Conservation (phyloP, 2,329 filamentous ascomycete species). For the Paecilomyces sp. region DNA sequence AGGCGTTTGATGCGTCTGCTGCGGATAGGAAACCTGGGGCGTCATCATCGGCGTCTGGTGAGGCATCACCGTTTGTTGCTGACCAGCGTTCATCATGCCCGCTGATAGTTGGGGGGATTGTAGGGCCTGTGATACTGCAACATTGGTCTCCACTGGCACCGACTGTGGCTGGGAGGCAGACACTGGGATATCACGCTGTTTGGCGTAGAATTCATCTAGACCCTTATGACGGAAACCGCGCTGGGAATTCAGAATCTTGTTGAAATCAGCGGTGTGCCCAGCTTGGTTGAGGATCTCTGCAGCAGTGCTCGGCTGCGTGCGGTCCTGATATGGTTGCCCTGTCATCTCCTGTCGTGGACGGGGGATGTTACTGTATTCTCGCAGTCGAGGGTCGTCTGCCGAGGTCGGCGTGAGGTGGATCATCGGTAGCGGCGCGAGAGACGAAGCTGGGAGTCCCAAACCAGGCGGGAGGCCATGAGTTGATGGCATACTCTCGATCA, state of each 20-base stretch:
- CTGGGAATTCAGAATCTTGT: constrained; percentile 73
- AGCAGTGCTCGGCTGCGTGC: constrained; percentile 67
- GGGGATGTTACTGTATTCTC: constrained; percentile 77
- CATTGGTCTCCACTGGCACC: constrained; percentile 24
- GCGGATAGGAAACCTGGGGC: constrained; percentile 57
- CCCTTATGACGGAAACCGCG: constrained; percentile 73
- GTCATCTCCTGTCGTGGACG: constrained; percentile 84
- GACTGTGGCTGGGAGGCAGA: constrained; percentile 31
- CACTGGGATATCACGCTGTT: constrained; percentile 69
- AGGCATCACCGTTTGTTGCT: constrained; percentile 29
- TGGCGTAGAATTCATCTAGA: constrained; percentile 72
- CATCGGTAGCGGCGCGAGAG: constrained; percentile 68
- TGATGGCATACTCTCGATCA: constrained; percentile 55
- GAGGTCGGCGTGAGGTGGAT: constrained; percentile 75
- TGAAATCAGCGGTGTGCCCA: constrained; percentile 83
- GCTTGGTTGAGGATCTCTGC: constrained; percentile 80
- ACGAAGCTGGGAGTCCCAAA: constrained; percentile 60
- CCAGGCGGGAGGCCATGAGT: constrained; percentile 63
- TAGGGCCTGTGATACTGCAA: constrained; percentile 30
- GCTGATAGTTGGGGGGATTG: constrained; percentile 31
- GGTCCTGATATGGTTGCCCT: constrained; percentile 80
- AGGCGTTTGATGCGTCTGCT: constrained; percentile 62
- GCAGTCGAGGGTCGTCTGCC: constrained; percentile 66
- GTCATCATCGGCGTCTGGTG: constrained; percentile 41
- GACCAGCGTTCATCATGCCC: constrained; percentile 26